Conservation (phyloP, 129 eudicot species). For the Chrysanthemum lavandulifolium region DNA sequence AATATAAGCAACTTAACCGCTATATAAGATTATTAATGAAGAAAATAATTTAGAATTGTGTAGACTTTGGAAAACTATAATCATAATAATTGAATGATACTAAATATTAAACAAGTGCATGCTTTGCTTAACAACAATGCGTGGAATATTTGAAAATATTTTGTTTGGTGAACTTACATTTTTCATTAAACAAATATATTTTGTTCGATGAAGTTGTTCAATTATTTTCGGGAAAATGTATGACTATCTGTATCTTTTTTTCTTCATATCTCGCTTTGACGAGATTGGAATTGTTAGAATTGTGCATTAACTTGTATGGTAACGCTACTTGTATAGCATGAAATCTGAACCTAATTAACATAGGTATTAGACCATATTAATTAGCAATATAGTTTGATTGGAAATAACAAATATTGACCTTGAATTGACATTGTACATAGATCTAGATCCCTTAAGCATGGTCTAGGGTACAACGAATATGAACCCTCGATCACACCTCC, state of each 20-base stretch:
- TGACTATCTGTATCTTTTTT: too few relatives aligned
- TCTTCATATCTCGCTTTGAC: not conserved
- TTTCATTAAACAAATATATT: too few relatives aligned
- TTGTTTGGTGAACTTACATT: not conserved
- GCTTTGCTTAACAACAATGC: constrained; percentile 1
- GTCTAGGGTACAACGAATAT: not conserved
- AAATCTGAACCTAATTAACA: too few relatives aligned
- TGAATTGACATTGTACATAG: constrained; percentile 10
- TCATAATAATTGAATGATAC: not conserved
- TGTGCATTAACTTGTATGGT: not conserved
- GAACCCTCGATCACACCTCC: constrained; percentile 7
- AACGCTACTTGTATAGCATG: too few relatives aligned
- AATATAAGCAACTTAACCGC: too few relatives aligned
- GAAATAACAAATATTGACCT: not conserved
- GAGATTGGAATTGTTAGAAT: not conserved
- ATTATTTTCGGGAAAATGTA: too few relatives aligned
- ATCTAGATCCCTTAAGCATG: constrained; percentile 18
- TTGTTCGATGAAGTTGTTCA: too few relatives aligned
- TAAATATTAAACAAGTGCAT: not conserved
- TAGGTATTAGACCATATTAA: too few relatives aligned
- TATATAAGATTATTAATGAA: too few relatives aligned
- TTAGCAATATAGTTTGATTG: not conserved
- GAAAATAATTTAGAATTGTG: too few relatives aligned
- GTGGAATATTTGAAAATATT: not conserved
- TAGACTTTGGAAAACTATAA: too few relatives aligned